Percentiles rank a stretch among this genome's conserved stretches.
phyloP scores from a whole-genome alignment of 2,329 filamentous ascomycete genomes.

The Macrophomina phaseolina region DNA sequence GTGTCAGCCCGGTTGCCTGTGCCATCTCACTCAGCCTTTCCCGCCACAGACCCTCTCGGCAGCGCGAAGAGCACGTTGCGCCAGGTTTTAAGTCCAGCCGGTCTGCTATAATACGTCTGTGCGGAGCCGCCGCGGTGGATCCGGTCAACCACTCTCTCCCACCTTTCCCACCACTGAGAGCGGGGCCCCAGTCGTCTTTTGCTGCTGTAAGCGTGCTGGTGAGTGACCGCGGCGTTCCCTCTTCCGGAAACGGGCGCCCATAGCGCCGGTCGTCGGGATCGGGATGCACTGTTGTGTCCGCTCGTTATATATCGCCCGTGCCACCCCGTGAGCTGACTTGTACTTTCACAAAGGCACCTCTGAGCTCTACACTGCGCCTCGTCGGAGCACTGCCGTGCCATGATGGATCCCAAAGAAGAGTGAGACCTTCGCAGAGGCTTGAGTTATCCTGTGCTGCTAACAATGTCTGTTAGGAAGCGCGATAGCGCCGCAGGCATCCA shows the following conservation, averaged over 20 bases:
- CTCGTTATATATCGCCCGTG: not conserved
- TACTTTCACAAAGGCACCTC: not conserved
- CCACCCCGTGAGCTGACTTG: not conserved
- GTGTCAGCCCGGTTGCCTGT: not conserved
- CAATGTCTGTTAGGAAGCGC: not conserved
- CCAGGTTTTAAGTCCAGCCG: not conserved
- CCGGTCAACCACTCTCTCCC: not conserved
- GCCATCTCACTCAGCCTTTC: not conserved
- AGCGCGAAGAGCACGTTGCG: not conserved
- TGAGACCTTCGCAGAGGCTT: not conserved
- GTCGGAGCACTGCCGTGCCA: not conserved
- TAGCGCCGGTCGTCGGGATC: not conserved
- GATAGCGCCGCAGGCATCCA: not conserved
- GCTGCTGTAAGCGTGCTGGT: not conserved
- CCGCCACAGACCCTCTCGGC: not conserved
- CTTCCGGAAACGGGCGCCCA: not conserved
- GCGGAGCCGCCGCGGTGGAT: too few species aligned
- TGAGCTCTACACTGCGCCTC: not conserved
- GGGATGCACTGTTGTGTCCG: not conserved
- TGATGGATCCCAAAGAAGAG: constrained; percentile 14
- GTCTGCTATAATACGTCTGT: not conserved
- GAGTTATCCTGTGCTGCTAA: not conserved
- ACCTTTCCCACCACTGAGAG: not conserved
- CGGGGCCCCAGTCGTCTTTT: not conserved
- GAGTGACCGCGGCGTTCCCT: not conserved